These are phyloP conservation scores for Maudiozyma barnettii DNA, from an alignment of 805 yeast genomes.

Conservation along the genomic window DNA sequence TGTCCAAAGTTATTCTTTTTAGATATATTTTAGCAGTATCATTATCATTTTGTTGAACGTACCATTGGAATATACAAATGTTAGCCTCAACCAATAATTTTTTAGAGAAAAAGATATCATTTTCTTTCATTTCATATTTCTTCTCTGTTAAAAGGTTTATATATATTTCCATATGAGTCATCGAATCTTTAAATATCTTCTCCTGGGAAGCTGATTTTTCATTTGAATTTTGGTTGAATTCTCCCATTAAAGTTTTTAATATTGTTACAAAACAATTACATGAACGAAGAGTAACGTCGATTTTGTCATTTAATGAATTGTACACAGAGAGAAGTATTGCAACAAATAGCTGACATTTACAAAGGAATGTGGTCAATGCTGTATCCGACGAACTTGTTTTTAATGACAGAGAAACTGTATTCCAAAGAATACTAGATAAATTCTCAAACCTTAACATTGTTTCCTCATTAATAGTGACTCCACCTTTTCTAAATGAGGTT, in stretches of 20 bases:
- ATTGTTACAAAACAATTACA: constrained; percentile 27
- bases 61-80: constrained; percentile 26
- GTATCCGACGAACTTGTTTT: constrained; percentile 9
- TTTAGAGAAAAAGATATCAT: constrained; percentile 7
- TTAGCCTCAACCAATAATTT: constrained; percentile 23
- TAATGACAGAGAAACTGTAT: constrained; percentile 23
- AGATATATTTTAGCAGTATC: constrained; percentile 31
- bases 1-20: constrained; percentile 20
- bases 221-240: neutral
- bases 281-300: constrained; percentile 22
- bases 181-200: neutral
- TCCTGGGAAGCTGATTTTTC: neutral
- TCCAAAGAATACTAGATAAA: constrained; percentile 32
- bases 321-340: constrained; percentile 27
- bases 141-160: constrained; percentile 18
- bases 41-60: constrained; percentile 26
- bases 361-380: constrained; percentile 6
- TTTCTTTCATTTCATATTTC: constrained; percentile 2
- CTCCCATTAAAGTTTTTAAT: constrained; percentile 26
- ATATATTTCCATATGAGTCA: constrained; percentile 19
- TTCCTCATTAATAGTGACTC: constrained; percentile 13
- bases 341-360: constrained; percentile 24
- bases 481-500: constrained; percentile 20
- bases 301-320: constrained; percentile 18
- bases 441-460: constrained; percentile 19